Evolutionary conservation across 441 rosid species (phyloP).

Genomic region (California macrophylla): DNA sequence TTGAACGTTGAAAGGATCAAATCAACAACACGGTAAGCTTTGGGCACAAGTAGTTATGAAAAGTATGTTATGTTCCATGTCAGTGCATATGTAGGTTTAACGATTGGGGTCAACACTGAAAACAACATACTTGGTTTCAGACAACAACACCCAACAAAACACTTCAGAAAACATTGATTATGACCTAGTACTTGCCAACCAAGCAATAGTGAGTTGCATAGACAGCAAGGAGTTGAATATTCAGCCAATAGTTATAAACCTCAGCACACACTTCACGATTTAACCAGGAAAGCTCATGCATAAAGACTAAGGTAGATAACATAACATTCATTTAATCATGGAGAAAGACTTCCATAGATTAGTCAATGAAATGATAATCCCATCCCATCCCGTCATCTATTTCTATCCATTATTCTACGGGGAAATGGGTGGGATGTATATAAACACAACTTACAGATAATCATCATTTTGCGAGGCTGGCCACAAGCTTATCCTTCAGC

Average conservation of each 20-base stretch:
- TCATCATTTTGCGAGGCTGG: constrained; percentile 42
- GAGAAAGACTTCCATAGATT: constrained; percentile 9
- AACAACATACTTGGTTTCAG: neutral
- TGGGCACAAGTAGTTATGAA: neutral
- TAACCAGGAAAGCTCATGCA: neutral
- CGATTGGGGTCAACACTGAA: neutral
- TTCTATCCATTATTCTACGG: constrained; percentile 7
- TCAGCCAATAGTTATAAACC: neutral
- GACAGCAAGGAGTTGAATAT: neutral
- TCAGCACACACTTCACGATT: neutral
- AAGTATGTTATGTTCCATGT: neutral
- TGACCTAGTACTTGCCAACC: neutral
- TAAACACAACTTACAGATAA: constrained; percentile 5
- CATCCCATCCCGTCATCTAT: neutral
- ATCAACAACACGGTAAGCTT: neutral
- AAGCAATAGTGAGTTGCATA: neutral
- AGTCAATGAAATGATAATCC: neutral
- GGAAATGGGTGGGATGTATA: neutral
- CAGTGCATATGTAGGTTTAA: neutral
- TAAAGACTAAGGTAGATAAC: neutral
- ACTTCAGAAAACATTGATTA: neutral
- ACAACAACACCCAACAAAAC: neutral
- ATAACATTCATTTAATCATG: neutral
- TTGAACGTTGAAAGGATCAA: neutral
- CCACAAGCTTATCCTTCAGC: constrained; percentile 66